These are phyloP conservation scores for Hyaloscypha bicolor DNA, from an alignment of 495 filamentous ascomycete genomes.

Conservation along the genomic window DNA sequence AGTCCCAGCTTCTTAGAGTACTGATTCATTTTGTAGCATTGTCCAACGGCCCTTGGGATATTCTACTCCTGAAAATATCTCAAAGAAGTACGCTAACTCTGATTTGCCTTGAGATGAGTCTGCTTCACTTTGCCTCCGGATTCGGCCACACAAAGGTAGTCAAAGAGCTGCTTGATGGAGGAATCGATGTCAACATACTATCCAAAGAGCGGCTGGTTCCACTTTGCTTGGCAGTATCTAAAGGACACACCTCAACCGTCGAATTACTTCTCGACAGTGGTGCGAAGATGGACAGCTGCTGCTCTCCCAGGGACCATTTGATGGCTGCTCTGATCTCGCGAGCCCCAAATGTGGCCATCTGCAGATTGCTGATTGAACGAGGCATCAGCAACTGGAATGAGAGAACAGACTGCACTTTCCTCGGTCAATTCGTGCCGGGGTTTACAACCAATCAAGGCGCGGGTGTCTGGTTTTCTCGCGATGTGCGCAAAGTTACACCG, in stretches of 20 bases:
- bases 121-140: background rate
- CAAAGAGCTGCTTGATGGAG: background rate
- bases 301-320: background rate
- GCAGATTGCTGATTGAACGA: background rate
- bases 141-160: background rate
- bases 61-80: no score
- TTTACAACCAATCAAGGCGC: background rate
- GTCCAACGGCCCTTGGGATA: no score
- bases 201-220: background rate
- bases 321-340: background rate
- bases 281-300: background rate
- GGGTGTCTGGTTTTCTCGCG: background rate
- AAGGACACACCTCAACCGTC: background rate
- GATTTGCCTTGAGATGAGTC: background rate
- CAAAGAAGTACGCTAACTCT: no score
- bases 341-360: background rate
- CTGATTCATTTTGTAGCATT: no score
- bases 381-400: slow-evolving; percentile 2
- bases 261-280: background rate
- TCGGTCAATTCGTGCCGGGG: background rate
- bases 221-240: background rate
- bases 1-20: no score
- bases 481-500: background rate
- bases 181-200: background rate
- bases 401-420: background rate